Evolutionary conservation across 345 rosid species (phyloP), one percentile per base, ranked within the genome.

Genomic region (Rhodomyrtus tomentosa): DNA sequence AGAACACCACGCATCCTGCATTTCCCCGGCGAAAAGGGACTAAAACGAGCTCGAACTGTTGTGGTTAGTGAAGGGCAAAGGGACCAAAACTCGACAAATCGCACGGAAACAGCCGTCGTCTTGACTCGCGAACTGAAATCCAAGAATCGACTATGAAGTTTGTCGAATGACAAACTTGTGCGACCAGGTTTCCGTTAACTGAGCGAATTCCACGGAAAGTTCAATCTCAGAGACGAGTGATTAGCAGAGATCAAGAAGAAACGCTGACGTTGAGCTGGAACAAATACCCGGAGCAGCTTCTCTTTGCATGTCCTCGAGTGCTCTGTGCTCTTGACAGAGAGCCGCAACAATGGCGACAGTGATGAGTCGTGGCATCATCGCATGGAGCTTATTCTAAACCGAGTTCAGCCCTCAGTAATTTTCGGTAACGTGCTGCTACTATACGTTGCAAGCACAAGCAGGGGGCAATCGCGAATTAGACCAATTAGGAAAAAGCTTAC

Each of bases 1-100:
- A 59, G 45, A 90, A 85, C 2, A 81, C 81, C 2, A 85, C 82
- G 86, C 86, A 87, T 84, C 85, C 90, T 90, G 84, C 87, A 85
- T 21, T 59, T 59, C 40, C 15, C 73, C 2, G 73, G 21, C 14
- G 40, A 59, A 59, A 59, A n/a, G n/a, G 73, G 73, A 59, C 73
- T 29, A 29, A 29, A 59, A 59, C 9, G 21, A 29, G 40, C 38
- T 29, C 21, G 15, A 29, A 36, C 73, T 15, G 22, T 29, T 3
- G 40, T 29, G 27, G 73, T 59, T 59, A 2, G 73, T 14, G 40
- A 59, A 7, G 40, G 21, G 22, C 40, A 16, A 29, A 29, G 73
- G 40, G 38, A 59, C 73, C 21, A 15, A 12, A 59, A 29, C 40
- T 59, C 21, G 5, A 29, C 10, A 40, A 40, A n/a, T n/a, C n/a